Evolutionary conservation across 2,329 filamentous ascomycete species (phyloP).

Genomic region (Teratosphaeria gauchensis): DNA sequence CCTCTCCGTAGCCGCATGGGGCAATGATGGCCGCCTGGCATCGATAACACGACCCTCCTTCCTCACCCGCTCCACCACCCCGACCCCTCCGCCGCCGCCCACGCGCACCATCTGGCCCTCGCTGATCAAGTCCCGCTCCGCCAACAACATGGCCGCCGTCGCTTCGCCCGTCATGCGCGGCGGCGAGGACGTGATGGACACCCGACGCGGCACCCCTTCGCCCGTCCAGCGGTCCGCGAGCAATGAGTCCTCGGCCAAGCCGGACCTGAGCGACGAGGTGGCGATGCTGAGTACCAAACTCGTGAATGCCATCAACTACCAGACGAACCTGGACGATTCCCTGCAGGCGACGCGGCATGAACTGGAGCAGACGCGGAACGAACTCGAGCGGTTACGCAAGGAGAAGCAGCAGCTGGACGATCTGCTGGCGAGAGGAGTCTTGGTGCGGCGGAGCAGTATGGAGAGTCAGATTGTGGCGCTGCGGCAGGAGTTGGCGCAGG

Average conservation of each 20-base stretch:
- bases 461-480: conserved; percentile 44
- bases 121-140: neutral
- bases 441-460: conserved; percentile 65
- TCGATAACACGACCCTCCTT: conserved; percentile 1
- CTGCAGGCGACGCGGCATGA: conserved; percentile 75
- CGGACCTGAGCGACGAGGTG: conserved; percentile 64
- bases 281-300: conserved; percentile 88
- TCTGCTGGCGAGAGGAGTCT: conserved; percentile 60
- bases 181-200: conserved; percentile 28
- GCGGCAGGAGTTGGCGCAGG: conserved; percentile 32
- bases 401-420: conserved; percentile 61
- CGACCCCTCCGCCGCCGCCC: neutral
- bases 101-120: neutral
- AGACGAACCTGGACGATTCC: conserved; percentile 82
- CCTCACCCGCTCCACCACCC: conserved; percentile 5
- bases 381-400: conserved; percentile 58
- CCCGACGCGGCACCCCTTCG: conserved; percentile 30
- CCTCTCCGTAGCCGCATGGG: conserved; percentile 6
- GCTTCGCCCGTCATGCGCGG: conserved; percentile 5
- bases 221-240: conserved; percentile 13
- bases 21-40: conserved; percentile 4
- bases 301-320: conserved; percentile 94
- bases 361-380: conserved; percentile 60
- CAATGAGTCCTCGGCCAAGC: conserved; percentile 34
- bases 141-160: conserved; percentile 8